Percentiles rank a stretch among this genome's conserved stretches.
phyloP scores from a whole-genome alignment of 768 basidiomycete genomes.

The Lyophyllum atratum region DNA sequence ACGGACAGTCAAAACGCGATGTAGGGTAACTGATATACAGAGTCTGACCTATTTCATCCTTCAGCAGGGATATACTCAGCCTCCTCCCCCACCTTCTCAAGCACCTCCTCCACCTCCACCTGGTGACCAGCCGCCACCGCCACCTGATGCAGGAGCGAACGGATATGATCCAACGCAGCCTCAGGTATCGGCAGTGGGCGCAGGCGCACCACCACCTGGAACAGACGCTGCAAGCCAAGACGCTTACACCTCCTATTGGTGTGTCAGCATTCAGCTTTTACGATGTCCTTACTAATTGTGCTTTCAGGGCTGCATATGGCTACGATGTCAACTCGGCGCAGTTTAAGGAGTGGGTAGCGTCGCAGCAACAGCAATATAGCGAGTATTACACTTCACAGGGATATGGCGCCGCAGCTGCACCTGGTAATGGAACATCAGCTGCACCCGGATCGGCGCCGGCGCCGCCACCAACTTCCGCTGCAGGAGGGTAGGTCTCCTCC shows the following conservation, averaged over 20 bases:
- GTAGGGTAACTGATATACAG: neutral
- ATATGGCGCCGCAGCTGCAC: constrained; percentile 33
- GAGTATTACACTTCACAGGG: constrained; percentile 72
- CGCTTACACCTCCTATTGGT: constrained; percentile 65
- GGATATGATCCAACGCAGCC: constrained; percentile 35
- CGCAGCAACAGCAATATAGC: constrained; percentile 70
- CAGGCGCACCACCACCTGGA: constrained; percentile 37
- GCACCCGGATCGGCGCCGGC: constrained; percentile 19
- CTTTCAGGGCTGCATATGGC: constrained; percentile 74
- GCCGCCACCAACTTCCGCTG: constrained; percentile 14
- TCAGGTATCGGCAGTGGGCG: constrained; percentile 23
- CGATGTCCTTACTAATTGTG: neutral
- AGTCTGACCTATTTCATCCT: neutral
- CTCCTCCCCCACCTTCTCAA: constrained; percentile 50
- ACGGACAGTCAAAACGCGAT: neutral
- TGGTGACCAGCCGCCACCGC: constrained; percentile 45
- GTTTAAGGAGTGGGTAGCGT: constrained; percentile 81
- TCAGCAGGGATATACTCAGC: constrained; percentile 35
- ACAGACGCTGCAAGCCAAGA: constrained; percentile 40
- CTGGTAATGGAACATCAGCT: constrained; percentile 12
- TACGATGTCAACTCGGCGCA: constrained; percentile 83
- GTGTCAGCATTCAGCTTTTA: constrained; percentile 13
- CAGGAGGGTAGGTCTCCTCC: constrained; percentile 16
- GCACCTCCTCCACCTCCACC: constrained; percentile 58
- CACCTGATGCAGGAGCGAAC: constrained; percentile 43